Evolutionary conservation across 805 yeast species (phyloP), one percentile per base, ranked within the genome.

Genomic region (Candida ficus): DNA sequence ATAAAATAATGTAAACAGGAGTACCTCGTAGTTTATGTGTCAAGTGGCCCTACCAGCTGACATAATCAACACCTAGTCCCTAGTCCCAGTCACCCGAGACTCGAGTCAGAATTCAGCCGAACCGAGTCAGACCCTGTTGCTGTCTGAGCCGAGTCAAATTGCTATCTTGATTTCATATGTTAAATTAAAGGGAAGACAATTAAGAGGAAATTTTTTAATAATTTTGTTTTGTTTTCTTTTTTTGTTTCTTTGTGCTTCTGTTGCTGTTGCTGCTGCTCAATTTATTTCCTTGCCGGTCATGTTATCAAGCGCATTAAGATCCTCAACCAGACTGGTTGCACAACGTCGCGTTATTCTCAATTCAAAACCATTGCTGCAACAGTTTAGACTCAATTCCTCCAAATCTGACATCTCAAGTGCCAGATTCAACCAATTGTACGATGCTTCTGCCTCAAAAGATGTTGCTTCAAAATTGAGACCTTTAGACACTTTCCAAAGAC

Each of bases 401-500:
- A 63, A 61, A 33, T 77, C 81, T 19, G 72, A 78, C 49, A 70
- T 83, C 10, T 74, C 83, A 13, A 71, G 81, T n/a, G 61, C 62
- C 3, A 66, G 71, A 47, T 82, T 78, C 53, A 56, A 58, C 3
- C 49, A 61, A 25, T 63, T 80, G 7, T 77, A 71, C 50, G 63
- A 68, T 43, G 73, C 79, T 8, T 57, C 67, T 11, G 32, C 46
- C 22, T 35, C 30, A 27, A 21, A 28, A 12, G 38, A 39, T 7
- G 49, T 47, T 13, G 34, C 35, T 13, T 46, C 41, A 21, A 46
- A 45, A 25, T 38, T 59, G 17, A 50, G 44, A 29, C 73, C 75
- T 4, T 68, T 86, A 42, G 99, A 93, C 58, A 81, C 93, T 2
- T 93, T 91, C 62, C 76, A 84, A 37, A 77, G 95, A 56, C 85